Evolutionary conservation across 1,284 basidiomycete species (phyloP).

Genomic region (Tremellales sp.): DNA sequence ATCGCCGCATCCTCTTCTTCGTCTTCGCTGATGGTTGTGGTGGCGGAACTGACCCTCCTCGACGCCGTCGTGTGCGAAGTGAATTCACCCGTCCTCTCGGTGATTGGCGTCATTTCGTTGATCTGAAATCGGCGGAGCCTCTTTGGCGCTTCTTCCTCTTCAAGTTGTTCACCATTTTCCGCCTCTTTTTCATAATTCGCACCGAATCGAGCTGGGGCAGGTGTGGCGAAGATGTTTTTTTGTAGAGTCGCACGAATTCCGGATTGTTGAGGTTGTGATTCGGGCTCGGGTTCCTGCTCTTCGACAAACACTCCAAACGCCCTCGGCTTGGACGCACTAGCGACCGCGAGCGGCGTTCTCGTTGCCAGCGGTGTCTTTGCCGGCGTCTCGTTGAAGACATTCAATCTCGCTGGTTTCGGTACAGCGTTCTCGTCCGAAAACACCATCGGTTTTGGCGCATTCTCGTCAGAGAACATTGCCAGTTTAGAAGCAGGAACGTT

Average conservation of each 20-base stretch:
- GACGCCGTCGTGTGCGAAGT: conserved; percentile 59
- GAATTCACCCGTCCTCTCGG: conserved; percentile 84
- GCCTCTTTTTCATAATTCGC: conserved; percentile 20
- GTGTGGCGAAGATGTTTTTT: conserved; percentile 31
- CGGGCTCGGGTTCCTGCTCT: conserved; percentile 20
- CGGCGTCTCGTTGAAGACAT: conserved; percentile 44
- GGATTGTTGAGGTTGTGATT: conserved; percentile 3
- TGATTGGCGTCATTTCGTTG: conserved; percentile 91
- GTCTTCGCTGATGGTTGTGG: conserved; percentile 8
- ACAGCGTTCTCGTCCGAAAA: conserved; percentile 41
- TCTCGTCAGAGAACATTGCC: conserved; percentile 36
- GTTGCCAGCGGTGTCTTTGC: conserved; percentile 33
- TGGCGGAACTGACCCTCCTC: conserved; percentile 2
- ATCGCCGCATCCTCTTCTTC: conserved; percentile 28
- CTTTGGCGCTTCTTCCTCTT: conserved; percentile 45
- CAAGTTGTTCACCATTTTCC: conserved; percentile 16
- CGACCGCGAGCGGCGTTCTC: conserved; percentile 21
- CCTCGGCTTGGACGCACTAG: conserved; percentile 24
- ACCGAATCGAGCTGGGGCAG: conserved; percentile 15
- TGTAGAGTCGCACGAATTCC: conserved; percentile 9
- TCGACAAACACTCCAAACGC: conserved; percentile 39
- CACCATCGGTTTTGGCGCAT: conserved; percentile 25
- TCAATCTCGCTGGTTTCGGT: conserved; percentile 28
- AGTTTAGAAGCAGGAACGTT: conserved; percentile 12
- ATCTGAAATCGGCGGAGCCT: conserved; percentile 59